A percentile compares a stretch with the other conserved stretches of the same genome.
Evolutionary conservation across 768 basidiomycete genomes (phyloP).

Genomic region (Hypholoma fasciculare): DNA sequence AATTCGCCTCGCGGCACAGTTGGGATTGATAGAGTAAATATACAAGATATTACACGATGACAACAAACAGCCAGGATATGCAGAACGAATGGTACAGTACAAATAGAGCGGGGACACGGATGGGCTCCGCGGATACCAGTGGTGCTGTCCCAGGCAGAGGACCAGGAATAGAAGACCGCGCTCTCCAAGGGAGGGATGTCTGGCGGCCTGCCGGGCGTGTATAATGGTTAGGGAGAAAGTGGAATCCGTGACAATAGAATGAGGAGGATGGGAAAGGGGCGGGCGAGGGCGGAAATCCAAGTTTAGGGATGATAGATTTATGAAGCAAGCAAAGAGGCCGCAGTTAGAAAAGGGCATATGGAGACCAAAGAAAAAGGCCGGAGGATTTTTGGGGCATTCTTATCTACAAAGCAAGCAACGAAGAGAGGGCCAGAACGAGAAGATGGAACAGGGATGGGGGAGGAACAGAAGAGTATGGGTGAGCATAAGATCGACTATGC

Average conservation of each 20-base stretch:
- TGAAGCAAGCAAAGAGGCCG: conserved; percentile 2
- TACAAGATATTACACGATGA: conserved; percentile 4
- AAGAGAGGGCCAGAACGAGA: not conserved
- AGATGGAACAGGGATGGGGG: not conserved
- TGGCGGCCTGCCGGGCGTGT: not conserved
- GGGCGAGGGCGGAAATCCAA: not conserved
- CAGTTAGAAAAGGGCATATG: not conserved
- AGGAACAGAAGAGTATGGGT: too few species aligned
- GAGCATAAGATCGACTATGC: too few species aligned
- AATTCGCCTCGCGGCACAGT: not conserved
- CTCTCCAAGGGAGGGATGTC: not conserved
- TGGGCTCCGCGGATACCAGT: conserved; percentile 3
- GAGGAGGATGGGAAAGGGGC: not conserved
- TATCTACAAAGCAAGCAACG: not conserved
- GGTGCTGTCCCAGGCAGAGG: conserved; percentile 1
- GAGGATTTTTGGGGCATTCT: not conserved
- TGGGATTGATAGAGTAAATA: conserved; percentile 1
- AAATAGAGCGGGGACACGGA: not conserved
- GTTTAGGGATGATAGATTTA: conserved; percentile 7
- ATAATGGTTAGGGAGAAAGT: not conserved
- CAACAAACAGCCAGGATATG: not conserved
- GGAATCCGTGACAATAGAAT: not conserved
- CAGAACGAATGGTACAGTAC: conserved; percentile 1
- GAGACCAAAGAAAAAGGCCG: not conserved
- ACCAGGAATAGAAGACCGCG: conserved; percentile 2